Base-by-base conservation (phyloP, 75 land plant genomes). In the Adiantum capillusveneris region DNA sequence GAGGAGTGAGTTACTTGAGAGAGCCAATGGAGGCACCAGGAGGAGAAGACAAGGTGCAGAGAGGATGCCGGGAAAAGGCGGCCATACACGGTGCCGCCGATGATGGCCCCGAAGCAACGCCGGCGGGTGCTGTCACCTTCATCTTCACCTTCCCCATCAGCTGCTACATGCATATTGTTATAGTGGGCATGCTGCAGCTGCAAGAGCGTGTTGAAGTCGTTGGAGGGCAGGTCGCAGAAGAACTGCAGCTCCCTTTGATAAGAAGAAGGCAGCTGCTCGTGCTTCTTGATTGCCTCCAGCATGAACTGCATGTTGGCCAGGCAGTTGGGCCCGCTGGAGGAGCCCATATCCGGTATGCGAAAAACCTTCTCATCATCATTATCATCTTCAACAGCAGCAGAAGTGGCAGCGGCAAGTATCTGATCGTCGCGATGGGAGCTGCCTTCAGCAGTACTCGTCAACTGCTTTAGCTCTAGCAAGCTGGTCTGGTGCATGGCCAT, bases 191-290 rank as follows among this genome's bases (percentile, higher is more conserved):
- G 37, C 3, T 9, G 31, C 12, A 44, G 59, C 20, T 16, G 36
- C 19, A 77, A 73, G 0, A 81, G 28, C 18, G 53, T 43, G 44
- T 77, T 81, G 81, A 81, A 81, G 43, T 81, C 84, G 31, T 74
- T 81, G 45, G 48, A 18, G 18, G 73, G 77, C n/a, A 81, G 67
- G 52, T 81, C 84, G 37, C 75, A 73, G 29, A 81, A 55, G 62
- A 58, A 77, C 2, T 34, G 37, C 37, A 34, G 37, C 37, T 34
- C 9, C 22, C 84, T 84, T 39, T 39, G 13, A 39, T 39, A 7
- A 39, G 7, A 39, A 9, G 12, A 39, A 9, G 12, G 13, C 12
- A 9, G 37, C 3, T 9, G 37, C 0, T 62, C 9, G 6, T 66
- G 45, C 11, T 57, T 66, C 1, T 41, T 63, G 1, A 72, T 27